Percentiles rank a stretch among this genome's conserved stretches.
These are phyloP conservation scores for Verticillium alfalfae DNA, from an alignment of 2,329 filamentous ascomycete genomes.

Conservation along the genomic window DNA sequence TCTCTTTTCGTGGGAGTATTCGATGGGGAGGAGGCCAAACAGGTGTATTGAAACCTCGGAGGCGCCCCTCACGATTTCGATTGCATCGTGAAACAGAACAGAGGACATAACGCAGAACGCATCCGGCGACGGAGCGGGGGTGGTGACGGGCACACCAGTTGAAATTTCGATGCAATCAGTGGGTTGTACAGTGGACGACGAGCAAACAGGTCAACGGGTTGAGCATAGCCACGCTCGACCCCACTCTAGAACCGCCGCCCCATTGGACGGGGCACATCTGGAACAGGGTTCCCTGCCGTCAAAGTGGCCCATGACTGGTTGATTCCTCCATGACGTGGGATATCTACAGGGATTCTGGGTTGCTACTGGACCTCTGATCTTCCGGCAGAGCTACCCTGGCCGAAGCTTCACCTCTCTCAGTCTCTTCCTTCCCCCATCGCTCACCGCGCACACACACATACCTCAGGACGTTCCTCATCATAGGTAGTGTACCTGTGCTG, in stretches of 20 bases:
- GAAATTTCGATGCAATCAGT: background rate
- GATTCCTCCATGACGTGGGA: background rate
- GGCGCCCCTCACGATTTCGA: too few species aligned
- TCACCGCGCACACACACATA: background rate
- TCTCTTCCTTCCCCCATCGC: background rate
- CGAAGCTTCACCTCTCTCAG: background rate
- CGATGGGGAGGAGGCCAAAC: background rate
- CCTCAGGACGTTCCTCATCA: too few species aligned
- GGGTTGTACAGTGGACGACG: background rate
- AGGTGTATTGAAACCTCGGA: background rate
- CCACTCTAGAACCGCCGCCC: background rate
- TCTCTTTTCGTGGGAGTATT: background rate
- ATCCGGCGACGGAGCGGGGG: background rate
- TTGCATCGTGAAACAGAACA: background rate
- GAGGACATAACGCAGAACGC: background rate
- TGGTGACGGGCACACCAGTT: background rate
- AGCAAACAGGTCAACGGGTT: background rate
- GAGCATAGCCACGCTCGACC: background rate
- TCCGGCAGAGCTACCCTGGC: background rate
- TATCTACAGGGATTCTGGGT: background rate
- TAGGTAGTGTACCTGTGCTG: too few species aligned
- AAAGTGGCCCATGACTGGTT: background rate
- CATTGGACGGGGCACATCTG: background rate
- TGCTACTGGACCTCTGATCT: background rate
- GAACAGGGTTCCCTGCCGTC: background rate